phyloP scores from a whole-genome alignment of 345 rosid species.

The Alliaria petiolata region DNA sequence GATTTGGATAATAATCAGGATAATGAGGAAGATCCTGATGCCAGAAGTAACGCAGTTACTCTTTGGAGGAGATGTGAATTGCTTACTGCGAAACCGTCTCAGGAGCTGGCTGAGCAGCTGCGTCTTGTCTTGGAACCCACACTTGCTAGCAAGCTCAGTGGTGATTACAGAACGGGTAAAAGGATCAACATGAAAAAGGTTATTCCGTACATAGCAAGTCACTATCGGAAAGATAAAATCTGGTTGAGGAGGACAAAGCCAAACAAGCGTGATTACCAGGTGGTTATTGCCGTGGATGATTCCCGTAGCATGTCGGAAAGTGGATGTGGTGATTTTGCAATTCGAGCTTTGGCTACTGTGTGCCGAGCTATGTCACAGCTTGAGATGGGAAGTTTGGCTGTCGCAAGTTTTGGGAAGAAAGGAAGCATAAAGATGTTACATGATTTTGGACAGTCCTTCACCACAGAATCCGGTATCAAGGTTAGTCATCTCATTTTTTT shows the following conservation, averaged over 20 bases:
- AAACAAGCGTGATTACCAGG: conserved; percentile 94
- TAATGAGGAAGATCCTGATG: conserved; percentile 44
- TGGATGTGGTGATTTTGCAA: conserved; percentile 83
- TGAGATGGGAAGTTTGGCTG: conserved; percentile 93
- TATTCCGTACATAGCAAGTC: conserved; percentile 93
- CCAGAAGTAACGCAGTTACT: conserved; percentile 41
- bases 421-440: conserved; percentile 79
- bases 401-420: conserved; percentile 82
- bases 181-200: conserved; percentile 98
- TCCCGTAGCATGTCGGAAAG: conserved; percentile 91
- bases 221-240: conserved; percentile 89
- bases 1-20: conserved; percentile 40
- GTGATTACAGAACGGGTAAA: conserved; percentile 95
- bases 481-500: conserved; percentile 39
- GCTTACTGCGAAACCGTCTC: conserved; percentile 70
- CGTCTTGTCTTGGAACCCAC: conserved; percentile 95
- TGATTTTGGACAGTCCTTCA: conserved; percentile 85
- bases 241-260: conserved; percentile 97
- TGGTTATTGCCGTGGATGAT: conserved; percentile 88
- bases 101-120: conserved; percentile 91
- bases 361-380: conserved; percentile 90
- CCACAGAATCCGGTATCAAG: conserved; percentile 79
- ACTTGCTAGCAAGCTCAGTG: conserved; percentile 89
- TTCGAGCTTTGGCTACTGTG: conserved; percentile 87
- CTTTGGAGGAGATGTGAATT: conserved; percentile 86